A percentile compares a stretch with the other conserved stretches of the same genome.
Conservation (phyloP, 192 early-diverging fungal genomes). For the Geranomyces michiganensis region DNA sequence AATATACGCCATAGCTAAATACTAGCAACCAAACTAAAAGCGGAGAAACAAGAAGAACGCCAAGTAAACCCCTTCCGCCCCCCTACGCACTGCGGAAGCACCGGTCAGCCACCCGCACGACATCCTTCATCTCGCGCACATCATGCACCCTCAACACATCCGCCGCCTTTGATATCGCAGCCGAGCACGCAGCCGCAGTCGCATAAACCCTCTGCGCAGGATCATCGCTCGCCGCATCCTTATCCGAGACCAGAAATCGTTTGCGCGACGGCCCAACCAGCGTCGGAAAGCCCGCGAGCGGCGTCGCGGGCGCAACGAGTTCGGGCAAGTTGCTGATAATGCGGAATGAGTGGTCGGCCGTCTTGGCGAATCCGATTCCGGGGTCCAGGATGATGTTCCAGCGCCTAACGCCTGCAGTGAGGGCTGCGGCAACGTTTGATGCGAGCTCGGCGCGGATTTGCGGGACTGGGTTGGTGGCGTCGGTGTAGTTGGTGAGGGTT, state of each 20-base stretch:
- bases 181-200: conserved; percentile 86
- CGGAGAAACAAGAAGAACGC: no score
- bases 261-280: conserved; percentile 93
- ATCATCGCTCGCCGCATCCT: conserved; percentile 21
- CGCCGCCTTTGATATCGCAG: conserved; percentile 79
- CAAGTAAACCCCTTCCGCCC: neutral
- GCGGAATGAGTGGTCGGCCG: conserved; percentile 82
- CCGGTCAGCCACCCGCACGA: conserved; percentile 80
- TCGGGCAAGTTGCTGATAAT: conserved; percentile 74
- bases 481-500: conserved; percentile 69
- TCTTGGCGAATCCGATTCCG: conserved; percentile 97
- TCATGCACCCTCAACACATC: conserved; percentile 92
- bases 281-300: conserved; percentile 74
- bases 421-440: conserved; percentile 66
- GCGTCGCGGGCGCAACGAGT: conserved; percentile 35
- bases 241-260: conserved; percentile 78
- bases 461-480: conserved; percentile 70
- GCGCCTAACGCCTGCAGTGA: conserved; percentile 78
- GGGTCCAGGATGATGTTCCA: conserved; percentile 99
- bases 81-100: conserved; percentile 25
- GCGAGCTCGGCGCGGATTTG: conserved; percentile 74
- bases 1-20: no score
- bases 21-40: no score
- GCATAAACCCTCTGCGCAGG: conserved; percentile 79
- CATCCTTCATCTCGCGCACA: conserved; percentile 90